phyloP scores from a whole-genome alignment of 352 stramenopile species.

The Phytophthora cactorum region DNA sequence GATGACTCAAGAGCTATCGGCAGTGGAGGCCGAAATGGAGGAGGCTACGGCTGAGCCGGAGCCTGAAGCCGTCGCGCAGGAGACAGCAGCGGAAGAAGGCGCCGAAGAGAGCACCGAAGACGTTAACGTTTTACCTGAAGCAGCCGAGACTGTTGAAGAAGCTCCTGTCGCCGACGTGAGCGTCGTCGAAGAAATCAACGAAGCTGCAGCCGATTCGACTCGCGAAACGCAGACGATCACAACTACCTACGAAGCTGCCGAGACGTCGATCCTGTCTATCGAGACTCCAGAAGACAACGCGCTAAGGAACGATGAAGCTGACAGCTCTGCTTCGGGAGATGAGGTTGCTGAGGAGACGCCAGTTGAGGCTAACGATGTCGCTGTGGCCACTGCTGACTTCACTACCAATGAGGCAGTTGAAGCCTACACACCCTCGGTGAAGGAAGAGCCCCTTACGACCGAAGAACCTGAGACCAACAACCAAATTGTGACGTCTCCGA shows the following conservation, averaged over 20 bases:
- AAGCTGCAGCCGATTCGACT: conserved; percentile 8
- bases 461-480: conserved; percentile 7
- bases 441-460: conserved; percentile 4
- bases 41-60: conserved; percentile 5
- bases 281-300: conserved; percentile 5
- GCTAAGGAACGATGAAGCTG: background rate
- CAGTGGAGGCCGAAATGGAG: conserved; percentile 2
- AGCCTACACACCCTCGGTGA: conserved; percentile 1
- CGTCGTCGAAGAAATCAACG: background rate
- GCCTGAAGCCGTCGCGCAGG: conserved; percentile 3
- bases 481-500: conserved; percentile 21
- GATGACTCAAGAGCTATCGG: too few relatives aligned
- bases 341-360: background rate
- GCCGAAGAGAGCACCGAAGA: background rate
- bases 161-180: background rate
- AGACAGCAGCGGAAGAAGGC: background rate
- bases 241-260: conserved; percentile 11
- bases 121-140: background rate
- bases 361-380: conserved; percentile 1
- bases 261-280: conserved; percentile 14
- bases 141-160: conserved; percentile 7
- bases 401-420: conserved; percentile 25
- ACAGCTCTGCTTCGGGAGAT: background rate
- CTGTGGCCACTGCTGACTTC: conserved; percentile 29
- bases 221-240: conserved; percentile 19